Evolutionary conservation across 148 eudicot genomes (phyloP), one percentile per base, ranked within the genome.

Genomic region (Chenopodium quinoa): DNA sequence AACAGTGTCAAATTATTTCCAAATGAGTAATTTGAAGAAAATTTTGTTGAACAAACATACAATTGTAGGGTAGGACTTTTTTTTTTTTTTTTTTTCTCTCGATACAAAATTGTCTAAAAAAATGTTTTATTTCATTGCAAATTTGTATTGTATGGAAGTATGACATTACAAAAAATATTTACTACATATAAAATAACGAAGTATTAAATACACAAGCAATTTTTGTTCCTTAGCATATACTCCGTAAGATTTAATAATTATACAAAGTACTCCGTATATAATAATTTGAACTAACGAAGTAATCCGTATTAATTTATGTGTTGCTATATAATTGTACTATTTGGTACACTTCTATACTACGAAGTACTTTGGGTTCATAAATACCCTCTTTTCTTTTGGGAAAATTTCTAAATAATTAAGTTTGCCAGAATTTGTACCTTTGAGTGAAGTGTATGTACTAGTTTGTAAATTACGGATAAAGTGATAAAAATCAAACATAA

Each of bases 211-310:
- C 5, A 46, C 76, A 74, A 20, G 11, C 77, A 40, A 48, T 31
- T 1, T 29, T 23, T 31, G 12, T 52, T 7, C 32, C 75, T 79
- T 79, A 79, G 52, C 44, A 40, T 40, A 40, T 40, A 40, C 44
- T 60, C 37, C 50, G 14, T 31, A 79, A 54, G 81, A 73, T 52
- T 79, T 79, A n/a, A 32, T 11, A 66, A 27, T 23, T 6, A 16
- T 4, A 56, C 2, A 9, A 2, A 9, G 54, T 50, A 50, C 44
- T 40, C 8, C 7, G 0, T 40, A 50, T 2, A 12, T 9, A 9
- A 9, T 50, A 50, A 56, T 56, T 56, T 56, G 22, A 56, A 56
- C 62, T 56, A 16, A 56, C 1, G 7, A 40, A 40, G 44, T 40
- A 40, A 40, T 40, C 44, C 7, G 44, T 40, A 40, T 40, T 40